Conservation (phyloP, 2,329 filamentous ascomycete genomes). For the Verticillium zaregamsianum region DNA sequence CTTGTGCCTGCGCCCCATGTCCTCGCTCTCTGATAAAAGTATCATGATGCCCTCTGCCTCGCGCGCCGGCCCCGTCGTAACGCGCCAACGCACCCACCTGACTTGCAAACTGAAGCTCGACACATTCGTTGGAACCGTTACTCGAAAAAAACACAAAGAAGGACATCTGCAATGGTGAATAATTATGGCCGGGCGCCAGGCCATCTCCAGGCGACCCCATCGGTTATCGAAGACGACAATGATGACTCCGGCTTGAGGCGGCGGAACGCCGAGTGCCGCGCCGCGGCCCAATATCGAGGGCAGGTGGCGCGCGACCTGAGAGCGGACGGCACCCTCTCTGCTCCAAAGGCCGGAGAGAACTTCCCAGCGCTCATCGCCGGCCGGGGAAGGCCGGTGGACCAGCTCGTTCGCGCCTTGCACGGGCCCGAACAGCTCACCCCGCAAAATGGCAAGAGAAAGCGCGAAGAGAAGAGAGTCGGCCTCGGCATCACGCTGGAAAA, state of each 20-base stretch:
- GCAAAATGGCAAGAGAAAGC: not conserved
- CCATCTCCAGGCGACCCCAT: not conserved
- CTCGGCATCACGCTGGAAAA: slow-evolving; percentile 19
- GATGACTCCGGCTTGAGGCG: not conserved
- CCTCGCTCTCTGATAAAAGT: not conserved
- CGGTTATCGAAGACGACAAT: not conserved
- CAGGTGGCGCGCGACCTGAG: not conserved
- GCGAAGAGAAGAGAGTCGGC: slow-evolving; percentile 6
- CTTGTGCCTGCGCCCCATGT: not conserved
- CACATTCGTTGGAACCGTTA: not conserved
- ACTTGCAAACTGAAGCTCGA: no score
- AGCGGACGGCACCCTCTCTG: not conserved
- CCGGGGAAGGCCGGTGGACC: not conserved
- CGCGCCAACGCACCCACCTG: not conserved
- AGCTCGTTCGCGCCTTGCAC: not conserved
- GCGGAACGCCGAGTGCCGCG: not conserved
- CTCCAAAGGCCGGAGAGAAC: not conserved
- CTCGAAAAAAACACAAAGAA: not conserved
- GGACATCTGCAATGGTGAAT: not conserved
- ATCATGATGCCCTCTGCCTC: not conserved
- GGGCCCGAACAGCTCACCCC: not conserved
- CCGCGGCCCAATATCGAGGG: not conserved
- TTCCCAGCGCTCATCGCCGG: not conserved
- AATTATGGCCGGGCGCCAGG: not conserved
- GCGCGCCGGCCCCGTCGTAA: not conserved